A percentile compares a stretch with the other conserved stretches of the same genome.
These are phyloP conservation scores for Orychophragmus violaceus DNA, from an alignment of 345 rosid genomes.

Conservation along the genomic window DNA sequence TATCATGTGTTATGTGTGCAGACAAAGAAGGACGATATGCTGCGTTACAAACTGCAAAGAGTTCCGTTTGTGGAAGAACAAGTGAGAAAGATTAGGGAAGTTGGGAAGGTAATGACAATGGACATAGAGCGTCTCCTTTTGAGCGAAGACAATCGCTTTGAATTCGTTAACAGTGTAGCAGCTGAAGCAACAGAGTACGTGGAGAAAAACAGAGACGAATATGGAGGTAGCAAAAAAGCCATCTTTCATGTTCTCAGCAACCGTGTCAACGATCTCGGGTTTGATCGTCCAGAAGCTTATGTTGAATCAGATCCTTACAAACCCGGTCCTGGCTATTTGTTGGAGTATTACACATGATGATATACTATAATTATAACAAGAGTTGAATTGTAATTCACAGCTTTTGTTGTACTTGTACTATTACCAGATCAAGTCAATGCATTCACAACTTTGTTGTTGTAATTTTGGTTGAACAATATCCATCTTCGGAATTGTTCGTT, in stretches of 20 bases:
- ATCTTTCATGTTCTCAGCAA: conserved; percentile 82
- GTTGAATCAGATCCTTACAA: conserved; percentile 60
- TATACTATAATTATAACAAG: background rate
- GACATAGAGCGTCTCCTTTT: conserved; percentile 66
- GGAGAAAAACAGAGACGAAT: conserved; percentile 63
- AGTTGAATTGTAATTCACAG: background rate
- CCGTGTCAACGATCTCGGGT: conserved; percentile 74
- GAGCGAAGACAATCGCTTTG: conserved; percentile 69
- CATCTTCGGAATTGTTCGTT: too few relatives aligned
- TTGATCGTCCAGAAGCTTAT: conserved; percentile 69
- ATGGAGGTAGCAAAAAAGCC: conserved; percentile 77
- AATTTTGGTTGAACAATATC: background rate
- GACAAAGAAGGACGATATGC: conserved; percentile 74
- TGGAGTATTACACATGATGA: conserved; percentile 51
- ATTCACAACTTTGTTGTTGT: background rate
- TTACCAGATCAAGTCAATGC: background rate
- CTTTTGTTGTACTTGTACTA: background rate
- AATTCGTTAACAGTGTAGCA: conserved; percentile 72
- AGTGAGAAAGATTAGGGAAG: conserved; percentile 61
- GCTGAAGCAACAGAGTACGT: conserved; percentile 81
- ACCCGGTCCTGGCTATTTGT: conserved; percentile 68
- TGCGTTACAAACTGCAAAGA: conserved; percentile 51
- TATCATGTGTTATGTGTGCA: conserved; percentile 25
- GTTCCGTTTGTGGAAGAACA: conserved; percentile 88
- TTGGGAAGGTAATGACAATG: conserved; percentile 53